phyloP scores from a whole-genome alignment of 768 basidiomycete genomes.

The Chalciporus sphaerocephalus region DNA sequence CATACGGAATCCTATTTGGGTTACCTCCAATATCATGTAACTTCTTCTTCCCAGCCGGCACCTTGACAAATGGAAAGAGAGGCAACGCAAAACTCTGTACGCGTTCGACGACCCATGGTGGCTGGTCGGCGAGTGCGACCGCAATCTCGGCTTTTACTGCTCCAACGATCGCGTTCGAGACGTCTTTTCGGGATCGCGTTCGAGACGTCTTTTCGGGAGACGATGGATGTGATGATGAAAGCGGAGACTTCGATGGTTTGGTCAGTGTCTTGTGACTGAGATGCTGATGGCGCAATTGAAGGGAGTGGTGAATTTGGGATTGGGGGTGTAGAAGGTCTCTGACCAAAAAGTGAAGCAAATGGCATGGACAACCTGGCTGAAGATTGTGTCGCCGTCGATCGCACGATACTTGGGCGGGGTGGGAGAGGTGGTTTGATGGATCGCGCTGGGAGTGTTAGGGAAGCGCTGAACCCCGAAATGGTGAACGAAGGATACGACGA shows the following conservation, averaged over 20 bases:
- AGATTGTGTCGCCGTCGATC: constrained; percentile 17
- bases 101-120: constrained; percentile 58
- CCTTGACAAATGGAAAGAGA: constrained; percentile 55
- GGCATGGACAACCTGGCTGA: constrained; percentile 60
- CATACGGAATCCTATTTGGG: constrained; percentile 26
- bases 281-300: constrained; percentile 18
- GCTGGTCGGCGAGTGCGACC: constrained; percentile 38
- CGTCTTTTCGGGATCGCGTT: constrained; percentile 47
- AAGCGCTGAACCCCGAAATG: constrained; percentile 38
- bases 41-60: constrained; percentile 30
- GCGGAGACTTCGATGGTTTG: constrained; percentile 53
- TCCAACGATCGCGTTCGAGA: constrained; percentile 51
- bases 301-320: constrained; percentile 28
- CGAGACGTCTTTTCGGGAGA: constrained; percentile 51
- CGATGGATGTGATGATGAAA: constrained; percentile 50
- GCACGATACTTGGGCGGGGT: constrained; percentile 29
- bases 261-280: constrained; percentile 32
- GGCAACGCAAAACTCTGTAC: constrained; percentile 51
- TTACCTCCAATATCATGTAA: constrained; percentile 29
- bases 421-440: constrained; percentile 50
- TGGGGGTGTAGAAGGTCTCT: constrained; percentile 30
- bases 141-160: constrained; percentile 56
- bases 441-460: constrained; percentile 32
- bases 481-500: constrained; percentile 46
- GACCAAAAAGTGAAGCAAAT: constrained; percentile 77